phyloP scores from a whole-genome alignment of 2,329 filamentous ascomycete genomes.

The Drechslera avenae region DNA sequence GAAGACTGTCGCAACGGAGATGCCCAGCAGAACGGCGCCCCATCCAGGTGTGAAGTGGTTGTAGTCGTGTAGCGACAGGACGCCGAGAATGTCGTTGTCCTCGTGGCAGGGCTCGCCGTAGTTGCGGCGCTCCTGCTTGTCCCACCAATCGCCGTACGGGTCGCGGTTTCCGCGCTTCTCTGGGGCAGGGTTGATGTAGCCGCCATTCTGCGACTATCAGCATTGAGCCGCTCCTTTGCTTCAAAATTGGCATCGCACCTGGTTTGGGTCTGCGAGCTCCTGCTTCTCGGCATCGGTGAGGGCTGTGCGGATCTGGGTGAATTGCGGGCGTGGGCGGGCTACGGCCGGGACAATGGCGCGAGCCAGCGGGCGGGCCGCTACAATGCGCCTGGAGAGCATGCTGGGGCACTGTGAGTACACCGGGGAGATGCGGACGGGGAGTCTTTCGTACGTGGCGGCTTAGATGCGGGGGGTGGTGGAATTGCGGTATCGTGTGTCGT shows the following conservation, averaged over 20 bases:
- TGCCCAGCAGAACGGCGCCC: slow-evolving; percentile 64
- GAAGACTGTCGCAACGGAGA: slow-evolving; percentile 51
- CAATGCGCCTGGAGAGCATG: slow-evolving; percentile 53
- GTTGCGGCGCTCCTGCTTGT: slow-evolving; percentile 95
- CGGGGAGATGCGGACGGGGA: slow-evolving; percentile 14
- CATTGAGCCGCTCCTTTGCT: not conserved
- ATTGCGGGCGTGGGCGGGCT: slow-evolving; percentile 36
- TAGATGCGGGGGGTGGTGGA: slow-evolving; percentile 23
- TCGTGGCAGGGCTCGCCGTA: slow-evolving; percentile 96
- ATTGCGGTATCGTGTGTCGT: slow-evolving; percentile 29
- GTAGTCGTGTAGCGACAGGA: slow-evolving; percentile 89
- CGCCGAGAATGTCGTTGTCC: slow-evolving; percentile 89
- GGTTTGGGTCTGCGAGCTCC: slow-evolving; percentile 62
- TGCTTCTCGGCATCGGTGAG: slow-evolving; percentile 47
- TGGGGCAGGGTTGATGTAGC: slow-evolving; percentile 77
- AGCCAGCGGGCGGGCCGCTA: slow-evolving; percentile 49
- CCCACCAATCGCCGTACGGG: slow-evolving; percentile 93
- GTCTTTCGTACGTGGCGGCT: slow-evolving; percentile 36
- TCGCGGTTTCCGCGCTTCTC: slow-evolving; percentile 92
- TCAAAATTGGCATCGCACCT: slow-evolving; percentile 58
- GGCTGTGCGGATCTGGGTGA: slow-evolving; percentile 47
- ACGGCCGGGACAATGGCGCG: slow-evolving; percentile 41
- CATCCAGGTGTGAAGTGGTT: slow-evolving; percentile 78
- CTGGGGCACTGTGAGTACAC: slow-evolving; percentile 50
- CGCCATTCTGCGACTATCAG: slow-evolving; percentile 69